Percentiles rank a stretch among this genome's conserved stretches.
These are phyloP conservation scores for Heteromeles arbutifolia DNA, from an alignment of 306 rosid genomes.

Conservation along the genomic window DNA sequence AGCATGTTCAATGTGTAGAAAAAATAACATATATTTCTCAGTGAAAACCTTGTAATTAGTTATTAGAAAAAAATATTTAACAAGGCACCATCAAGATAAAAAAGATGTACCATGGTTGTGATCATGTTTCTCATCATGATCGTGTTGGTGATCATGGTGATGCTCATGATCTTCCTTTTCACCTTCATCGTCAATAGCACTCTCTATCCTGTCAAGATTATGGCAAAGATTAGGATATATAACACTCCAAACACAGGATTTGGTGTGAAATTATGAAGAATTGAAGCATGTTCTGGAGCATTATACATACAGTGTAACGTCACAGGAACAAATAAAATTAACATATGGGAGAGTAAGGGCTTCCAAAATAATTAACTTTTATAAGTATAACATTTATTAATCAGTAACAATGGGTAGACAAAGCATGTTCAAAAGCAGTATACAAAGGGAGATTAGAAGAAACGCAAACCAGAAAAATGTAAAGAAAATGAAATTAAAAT, in stretches of 20 bases:
- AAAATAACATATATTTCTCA: neutral
- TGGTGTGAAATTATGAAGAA: neutral
- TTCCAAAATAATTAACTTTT: neutral
- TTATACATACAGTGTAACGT: neutral
- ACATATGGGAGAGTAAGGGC: neutral
- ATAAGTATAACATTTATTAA: neutral
- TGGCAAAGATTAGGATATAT: slow-evolving; percentile 11
- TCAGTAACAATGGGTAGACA: neutral
- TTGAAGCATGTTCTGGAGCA: neutral
- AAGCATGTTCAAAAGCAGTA: neutral
- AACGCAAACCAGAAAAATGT: neutral
- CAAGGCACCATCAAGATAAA: neutral
- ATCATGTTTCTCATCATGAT: slow-evolving; percentile 37
- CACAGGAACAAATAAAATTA: neutral
- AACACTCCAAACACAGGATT: neutral
- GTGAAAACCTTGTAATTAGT: neutral
- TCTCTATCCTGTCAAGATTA: slow-evolving; percentile 66
- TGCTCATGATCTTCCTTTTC: slow-evolving; percentile 56
- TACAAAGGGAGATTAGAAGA: neutral
- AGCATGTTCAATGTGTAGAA: neutral
- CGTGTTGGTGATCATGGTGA: slow-evolving; percentile 39
- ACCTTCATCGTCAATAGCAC: slow-evolving; percentile 51
- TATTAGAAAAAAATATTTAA: neutral
- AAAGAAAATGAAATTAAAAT: neutral
- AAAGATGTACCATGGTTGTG: slow-evolving; percentile 68